Base-by-base conservation (phyloP, 1,139 yeast genomes). In the Debaryomycetaceae sp. region DNA sequence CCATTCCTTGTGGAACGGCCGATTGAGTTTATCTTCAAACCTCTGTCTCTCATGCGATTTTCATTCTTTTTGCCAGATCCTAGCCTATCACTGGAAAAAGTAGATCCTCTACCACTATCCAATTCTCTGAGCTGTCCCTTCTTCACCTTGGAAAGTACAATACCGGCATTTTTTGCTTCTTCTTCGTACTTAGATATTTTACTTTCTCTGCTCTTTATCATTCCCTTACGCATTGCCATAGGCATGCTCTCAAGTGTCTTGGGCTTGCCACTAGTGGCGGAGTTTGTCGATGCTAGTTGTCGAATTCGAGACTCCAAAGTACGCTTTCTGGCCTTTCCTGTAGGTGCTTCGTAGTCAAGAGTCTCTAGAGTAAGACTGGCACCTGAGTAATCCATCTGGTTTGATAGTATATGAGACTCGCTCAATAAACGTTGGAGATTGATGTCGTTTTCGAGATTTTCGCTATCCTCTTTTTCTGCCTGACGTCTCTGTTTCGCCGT, bases 141-240 rank as follows among this genome's bases (percentile, higher is more conserved):
- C 52, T 70, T 74, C 15, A 74, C 79, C 53, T 73, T 81, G 3
- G 89, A 74, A 39, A 91, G 67, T 17, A 92, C 76, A 44, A 91
- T 87, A 6, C 98, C 98, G 2, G 95, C 95, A 31, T 91, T 91
- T 44, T 70, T 75, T 6, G 98, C 97, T 37, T 87, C 89, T 42
- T 74, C 67, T 56, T 87, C 95, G 55, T 73, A 76, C 53, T 78
- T 78, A 5, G 65, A 56, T 29, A 82, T 76, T 45, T 79, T 76
- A 17, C 65, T 60, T 33, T 73, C 62, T 39, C 83, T 75, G 38
- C 81, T 75, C 37, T 70, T 64, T 31, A 86, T 69, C 83, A 91
- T 84, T 2, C 96, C 96, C 55, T 85, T 86, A 43, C 97, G 75
- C 72, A 88, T 81, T 17, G 76, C 61, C 91, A 92, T 89, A 11